Evolutionary conservation across 2,329 filamentous ascomycete genomes (phyloP), one percentile per base, ranked within the genome.

Genomic region (Cladophialophora chaetospira): DNA sequence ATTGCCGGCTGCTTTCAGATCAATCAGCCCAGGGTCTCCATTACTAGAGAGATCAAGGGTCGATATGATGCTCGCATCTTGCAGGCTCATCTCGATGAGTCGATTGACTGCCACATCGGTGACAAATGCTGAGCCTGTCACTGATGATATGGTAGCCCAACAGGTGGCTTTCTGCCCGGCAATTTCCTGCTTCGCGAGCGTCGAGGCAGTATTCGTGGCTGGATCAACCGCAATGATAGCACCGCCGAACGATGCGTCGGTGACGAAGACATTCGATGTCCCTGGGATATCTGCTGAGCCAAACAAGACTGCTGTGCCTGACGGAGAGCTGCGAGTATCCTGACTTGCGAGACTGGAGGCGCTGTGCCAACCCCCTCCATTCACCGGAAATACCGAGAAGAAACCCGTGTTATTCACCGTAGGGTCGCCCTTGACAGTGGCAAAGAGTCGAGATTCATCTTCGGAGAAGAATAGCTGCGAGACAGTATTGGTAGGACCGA

Each of bases 371-470:
- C 29, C 19, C 21, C 23, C 58, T 28, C 54, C n/a, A 21, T 68
- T 46, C 3, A 86, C 75, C 0, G 76, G 62, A 58, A 83, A 84
- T 0, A 75, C 68, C 0, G 79, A 78, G 9, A 87, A 56, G 63
- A 83, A 86, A 0, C 84, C 83, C 0, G 77, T 81, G 50, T 79
- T 83, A 66, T 83, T 83, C 3, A 69, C 70, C 0, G 72, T 63
- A 0, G 80, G 80, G 53, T 85, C 75, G 1, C 84, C 84, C 69
- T 88, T 88, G 36, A 87, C 82, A 1, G 80, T 84, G 0, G 80
- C 75, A 48, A 81, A 76, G 0, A 88, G 71, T 1, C 70, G 75
- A 0, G 67, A 71, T 59, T 82, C 76, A 50, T 87, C 82, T 0
- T 69, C 68, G 0, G 80, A 82, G 70, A 86, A 87, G 67, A 85